Conservation (phyloP, 805 yeast genomes). For the Candida taoyuanica region DNA sequence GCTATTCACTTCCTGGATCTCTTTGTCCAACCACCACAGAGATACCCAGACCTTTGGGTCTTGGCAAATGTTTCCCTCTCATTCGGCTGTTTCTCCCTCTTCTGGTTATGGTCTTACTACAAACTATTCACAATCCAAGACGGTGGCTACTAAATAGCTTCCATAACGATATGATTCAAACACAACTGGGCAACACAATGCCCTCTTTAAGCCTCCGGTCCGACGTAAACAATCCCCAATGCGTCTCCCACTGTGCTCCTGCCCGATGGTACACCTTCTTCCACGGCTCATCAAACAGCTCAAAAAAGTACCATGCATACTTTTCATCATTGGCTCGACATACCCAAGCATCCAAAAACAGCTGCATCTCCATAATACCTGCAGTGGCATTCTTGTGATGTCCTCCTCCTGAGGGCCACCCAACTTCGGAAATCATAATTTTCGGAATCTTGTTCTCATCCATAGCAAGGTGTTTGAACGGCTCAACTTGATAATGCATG, state of each 20-base stretch:
- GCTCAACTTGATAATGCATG: conserved; percentile 39
- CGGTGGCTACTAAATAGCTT: conserved; percentile 2
- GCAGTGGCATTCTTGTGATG: conserved; percentile 42
- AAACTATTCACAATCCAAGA: conserved; percentile 38
- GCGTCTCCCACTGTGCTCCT: conserved; percentile 56
- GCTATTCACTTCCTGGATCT: conserved; percentile 52
- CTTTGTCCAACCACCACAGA: conserved; percentile 45
- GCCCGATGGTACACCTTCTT: conserved; percentile 47
- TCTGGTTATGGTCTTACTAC: conserved; percentile 80
- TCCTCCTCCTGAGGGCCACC: conserved; percentile 72
- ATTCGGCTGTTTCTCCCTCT: conserved; percentile 66
- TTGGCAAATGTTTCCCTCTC: conserved; percentile 69
- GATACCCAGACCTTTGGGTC: conserved; percentile 84
- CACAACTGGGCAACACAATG: conserved; percentile 35
- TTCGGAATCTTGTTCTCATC: conserved; percentile 21
- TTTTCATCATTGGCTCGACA: conserved; percentile 37
- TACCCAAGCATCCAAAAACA: conserved; percentile 47
- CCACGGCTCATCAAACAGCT: conserved; percentile 75
- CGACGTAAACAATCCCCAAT: conserved; percentile 61
- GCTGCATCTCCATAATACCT: conserved; percentile 38
- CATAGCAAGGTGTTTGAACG: conserved; percentile 28
- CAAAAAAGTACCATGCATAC: conserved; percentile 56
- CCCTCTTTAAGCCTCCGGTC: conserved; percentile 44
- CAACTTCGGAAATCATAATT: conserved; percentile 55
- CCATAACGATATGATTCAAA: too few species aligned